A percentile compares a stretch with the other conserved stretches of the same genome.
Conservation (phyloP, 176 grass and related monocot species). For the Hyparrhenia diplandra region DNA sequence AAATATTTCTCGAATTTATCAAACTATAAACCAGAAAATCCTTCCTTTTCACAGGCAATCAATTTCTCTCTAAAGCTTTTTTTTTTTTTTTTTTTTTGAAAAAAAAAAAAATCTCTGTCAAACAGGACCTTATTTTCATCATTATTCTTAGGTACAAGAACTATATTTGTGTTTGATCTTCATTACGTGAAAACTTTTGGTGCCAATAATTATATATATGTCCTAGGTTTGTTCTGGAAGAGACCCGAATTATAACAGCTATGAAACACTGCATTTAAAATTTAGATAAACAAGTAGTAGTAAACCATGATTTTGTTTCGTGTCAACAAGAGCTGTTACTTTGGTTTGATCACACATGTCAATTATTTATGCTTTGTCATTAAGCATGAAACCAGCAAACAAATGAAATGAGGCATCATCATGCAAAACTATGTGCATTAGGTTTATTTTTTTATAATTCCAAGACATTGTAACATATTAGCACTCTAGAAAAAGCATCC, state of each 20-base stretch:
- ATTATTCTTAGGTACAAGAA: background rate
- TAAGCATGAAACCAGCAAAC: constrained; percentile 1
- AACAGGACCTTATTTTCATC: background rate
- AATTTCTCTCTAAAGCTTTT: background rate
- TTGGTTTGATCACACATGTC: constrained; percentile 19
- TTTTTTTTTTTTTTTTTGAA: background rate
- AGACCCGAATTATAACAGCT: background rate
- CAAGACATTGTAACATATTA: background rate
- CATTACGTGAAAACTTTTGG: constrained; percentile 21
- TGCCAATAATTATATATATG: background rate
- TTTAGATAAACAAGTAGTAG: background rate
- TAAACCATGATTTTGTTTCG: constrained; percentile 16
- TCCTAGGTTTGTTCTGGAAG: constrained; percentile 12
- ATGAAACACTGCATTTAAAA: background rate
- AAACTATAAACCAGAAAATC: background rate
- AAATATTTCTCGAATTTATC: background rate
- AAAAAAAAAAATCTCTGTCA: background rate
- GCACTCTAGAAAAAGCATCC: background rate
- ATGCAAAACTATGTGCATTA: background rate
- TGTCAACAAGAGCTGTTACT: background rate
- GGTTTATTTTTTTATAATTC: background rate
- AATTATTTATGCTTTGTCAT: background rate
- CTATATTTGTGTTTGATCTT: background rate
- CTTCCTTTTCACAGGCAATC: background rate
- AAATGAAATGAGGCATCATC: background rate